These are phyloP conservation scores for Botrytis fragariae DNA, from an alignment of 2,329 filamentous ascomycete genomes.

Conservation along the genomic window DNA sequence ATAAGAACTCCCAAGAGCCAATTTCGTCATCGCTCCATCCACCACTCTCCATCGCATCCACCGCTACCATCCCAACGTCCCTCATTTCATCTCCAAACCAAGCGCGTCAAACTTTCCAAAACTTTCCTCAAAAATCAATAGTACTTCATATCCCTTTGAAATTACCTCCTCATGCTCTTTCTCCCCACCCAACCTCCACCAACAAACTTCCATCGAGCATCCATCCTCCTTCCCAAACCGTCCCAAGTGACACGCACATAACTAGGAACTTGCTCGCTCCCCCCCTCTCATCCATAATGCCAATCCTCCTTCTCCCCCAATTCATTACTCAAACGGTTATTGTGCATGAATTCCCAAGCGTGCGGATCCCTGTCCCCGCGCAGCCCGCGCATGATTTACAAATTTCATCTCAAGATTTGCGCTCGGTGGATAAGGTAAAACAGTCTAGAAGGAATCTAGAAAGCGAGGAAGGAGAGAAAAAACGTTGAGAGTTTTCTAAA, in stretches of 20 bases:
- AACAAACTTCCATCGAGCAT: neutral
- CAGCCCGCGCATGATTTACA: constrained; percentile 12
- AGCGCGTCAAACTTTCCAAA: neutral
- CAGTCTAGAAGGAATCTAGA: constrained; percentile 1
- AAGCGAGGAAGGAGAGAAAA: neutral
- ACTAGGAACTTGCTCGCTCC: neutral
- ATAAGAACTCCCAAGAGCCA: constrained; percentile 8
- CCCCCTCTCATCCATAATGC: constrained; percentile 9
- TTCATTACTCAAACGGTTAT: too few species aligned
- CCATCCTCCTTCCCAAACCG: neutral
- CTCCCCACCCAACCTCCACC: neutral
- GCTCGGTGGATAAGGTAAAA: constrained; percentile 5
- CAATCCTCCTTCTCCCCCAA: neutral
- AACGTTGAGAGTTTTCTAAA: neutral
- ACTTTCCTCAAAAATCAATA: neutral
- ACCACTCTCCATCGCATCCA: neutral
- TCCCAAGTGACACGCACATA: constrained; percentile 1
- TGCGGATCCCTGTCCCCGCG: constrained; percentile 1
- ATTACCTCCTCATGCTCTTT: constrained; percentile 16
- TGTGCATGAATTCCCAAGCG: constrained; percentile 15
- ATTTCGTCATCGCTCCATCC: constrained; percentile 11
- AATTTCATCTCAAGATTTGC: constrained; percentile 6
- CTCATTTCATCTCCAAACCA: constrained; percentile 2
- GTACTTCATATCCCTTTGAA: neutral
- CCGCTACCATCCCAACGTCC: neutral